These are phyloP conservation scores for Colletotrichum tropicicola DNA, from an alignment of 2,329 filamentous ascomycete genomes.

Conservation along the genomic window DNA sequence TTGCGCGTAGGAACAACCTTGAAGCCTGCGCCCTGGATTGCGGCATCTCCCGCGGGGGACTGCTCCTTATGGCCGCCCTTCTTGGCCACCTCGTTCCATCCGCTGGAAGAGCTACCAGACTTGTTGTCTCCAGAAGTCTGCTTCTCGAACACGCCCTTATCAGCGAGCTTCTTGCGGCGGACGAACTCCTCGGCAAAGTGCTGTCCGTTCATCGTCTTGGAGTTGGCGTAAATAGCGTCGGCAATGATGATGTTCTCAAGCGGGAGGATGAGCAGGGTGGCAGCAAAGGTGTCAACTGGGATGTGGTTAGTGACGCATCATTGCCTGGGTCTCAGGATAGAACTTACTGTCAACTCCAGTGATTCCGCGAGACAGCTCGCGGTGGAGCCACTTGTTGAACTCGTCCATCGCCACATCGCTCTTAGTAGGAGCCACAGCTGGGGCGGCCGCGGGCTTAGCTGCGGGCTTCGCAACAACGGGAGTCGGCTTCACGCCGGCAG, in stretches of 20 bases:
- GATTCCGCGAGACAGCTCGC: conserved; percentile 80
- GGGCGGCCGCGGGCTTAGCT: conserved; percentile 56
- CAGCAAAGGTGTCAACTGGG: conserved; percentile 82
- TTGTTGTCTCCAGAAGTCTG: conserved; percentile 65
- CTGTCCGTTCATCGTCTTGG: conserved; percentile 88
- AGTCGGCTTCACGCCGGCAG: conserved; percentile 51
- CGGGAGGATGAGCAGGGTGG: conserved; percentile 78
- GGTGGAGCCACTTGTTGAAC: conserved; percentile 91
- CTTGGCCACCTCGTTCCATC: conserved; percentile 98
- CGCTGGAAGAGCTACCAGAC: conserved; percentile 55
- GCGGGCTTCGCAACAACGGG: conserved; percentile 60
- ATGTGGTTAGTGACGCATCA: conserved; percentile 41
- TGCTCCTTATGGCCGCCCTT: conserved; percentile 72
- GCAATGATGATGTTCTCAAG: conserved; percentile 83
- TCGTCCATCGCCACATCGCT: conserved; percentile 78
- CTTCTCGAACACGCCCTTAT: conserved; percentile 88
- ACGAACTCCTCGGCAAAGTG: conserved; percentile 96
- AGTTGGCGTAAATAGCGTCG: conserved; percentile 88
- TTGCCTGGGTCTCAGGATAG: neutral
- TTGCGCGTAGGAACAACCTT: conserved; percentile 93
- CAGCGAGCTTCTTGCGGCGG: conserved; percentile 89
- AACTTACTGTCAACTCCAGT: conserved; percentile 62
- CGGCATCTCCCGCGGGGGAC: conserved; percentile 48
- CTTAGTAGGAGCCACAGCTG: conserved; percentile 54
- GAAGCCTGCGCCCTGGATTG: conserved; percentile 71